Evolutionary conservation across 2,329 filamentous ascomycete genomes (phyloP).

Genomic region (Colletotrichum simmondsii): DNA sequence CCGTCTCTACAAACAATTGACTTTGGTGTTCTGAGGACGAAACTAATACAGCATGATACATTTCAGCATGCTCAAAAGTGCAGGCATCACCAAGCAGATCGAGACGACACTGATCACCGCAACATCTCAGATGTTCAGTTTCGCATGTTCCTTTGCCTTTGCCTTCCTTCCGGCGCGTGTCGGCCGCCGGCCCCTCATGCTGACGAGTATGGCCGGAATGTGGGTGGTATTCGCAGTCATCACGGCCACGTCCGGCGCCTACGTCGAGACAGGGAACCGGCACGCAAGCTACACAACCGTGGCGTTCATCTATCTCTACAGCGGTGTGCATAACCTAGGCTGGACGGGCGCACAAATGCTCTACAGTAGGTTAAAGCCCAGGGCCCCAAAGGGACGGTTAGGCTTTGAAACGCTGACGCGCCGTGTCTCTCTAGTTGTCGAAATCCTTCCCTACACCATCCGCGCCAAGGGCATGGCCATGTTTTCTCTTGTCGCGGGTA

Average conservation of each 20-base stretch:
- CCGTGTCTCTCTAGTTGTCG: constrained; percentile 41
- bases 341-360: constrained; percentile 34
- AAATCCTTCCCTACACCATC: constrained; percentile 63
- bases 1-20: neutral
- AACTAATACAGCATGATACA: too few species aligned
- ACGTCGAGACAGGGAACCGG: constrained; percentile 25
- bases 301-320: constrained; percentile 31
- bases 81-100: constrained; percentile 27
- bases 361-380: neutral
- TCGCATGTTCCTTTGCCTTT: constrained; percentile 25
- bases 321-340: constrained; percentile 31
- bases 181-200: constrained; percentile 32
- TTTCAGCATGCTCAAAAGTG: constrained; percentile 22
- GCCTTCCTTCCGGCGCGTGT: constrained; percentile 31
- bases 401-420: neutral
- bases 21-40: neutral
- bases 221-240: constrained; percentile 29
- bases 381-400: too few species aligned
- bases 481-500: constrained; percentile 34
- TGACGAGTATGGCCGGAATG: constrained; percentile 31
- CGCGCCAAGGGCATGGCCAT: constrained; percentile 60
- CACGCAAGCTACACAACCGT: constrained; percentile 24
- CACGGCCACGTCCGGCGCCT: constrained; percentile 27
- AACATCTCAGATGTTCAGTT: constrained; percentile 34
- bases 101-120: constrained; percentile 32